Conservation (phyloP, 306 rosid genomes). For the Cotoneaster glaucophyllus region DNA sequence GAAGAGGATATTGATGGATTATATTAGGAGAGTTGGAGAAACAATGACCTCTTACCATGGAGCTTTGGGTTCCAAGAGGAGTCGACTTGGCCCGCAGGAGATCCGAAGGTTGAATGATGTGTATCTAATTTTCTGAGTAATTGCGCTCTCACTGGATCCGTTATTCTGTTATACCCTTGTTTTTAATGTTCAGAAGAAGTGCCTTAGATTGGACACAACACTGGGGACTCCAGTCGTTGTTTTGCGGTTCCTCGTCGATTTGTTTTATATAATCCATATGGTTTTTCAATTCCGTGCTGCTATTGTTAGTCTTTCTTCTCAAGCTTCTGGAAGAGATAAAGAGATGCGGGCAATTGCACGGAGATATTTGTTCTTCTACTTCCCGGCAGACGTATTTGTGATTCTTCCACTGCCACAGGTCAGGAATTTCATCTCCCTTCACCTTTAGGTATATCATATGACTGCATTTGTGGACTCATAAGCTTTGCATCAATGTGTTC, state of each 20-base stretch:
- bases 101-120: too few species aligned
- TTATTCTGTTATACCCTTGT: conserved; percentile 27
- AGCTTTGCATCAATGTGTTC: neutral
- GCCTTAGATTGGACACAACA: conserved; percentile 18
- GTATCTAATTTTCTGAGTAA: conserved; percentile 11
- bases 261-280: too few species aligned
- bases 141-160: conserved; percentile 25
- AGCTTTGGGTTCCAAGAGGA: too few species aligned
- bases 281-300: neutral
- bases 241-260: conserved; percentile 11
- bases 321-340: neutral
- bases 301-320: neutral
- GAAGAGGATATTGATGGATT: too few species aligned
- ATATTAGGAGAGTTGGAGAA: too few species aligned
- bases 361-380: neutral
- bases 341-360: neutral
- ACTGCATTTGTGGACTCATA: too few species aligned
- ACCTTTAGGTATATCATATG: too few species aligned
- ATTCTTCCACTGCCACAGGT: conserved; percentile 28
- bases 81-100: too few species aligned
- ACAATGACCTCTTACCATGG: too few species aligned
- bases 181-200: conserved; percentile 10
- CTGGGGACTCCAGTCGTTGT: conserved; percentile 6
- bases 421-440: neutral
- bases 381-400: neutral